These are phyloP conservation scores for Melaleuca quinquenervia DNA, from an alignment of 345 rosid genomes.

Conservation along the genomic window DNA sequence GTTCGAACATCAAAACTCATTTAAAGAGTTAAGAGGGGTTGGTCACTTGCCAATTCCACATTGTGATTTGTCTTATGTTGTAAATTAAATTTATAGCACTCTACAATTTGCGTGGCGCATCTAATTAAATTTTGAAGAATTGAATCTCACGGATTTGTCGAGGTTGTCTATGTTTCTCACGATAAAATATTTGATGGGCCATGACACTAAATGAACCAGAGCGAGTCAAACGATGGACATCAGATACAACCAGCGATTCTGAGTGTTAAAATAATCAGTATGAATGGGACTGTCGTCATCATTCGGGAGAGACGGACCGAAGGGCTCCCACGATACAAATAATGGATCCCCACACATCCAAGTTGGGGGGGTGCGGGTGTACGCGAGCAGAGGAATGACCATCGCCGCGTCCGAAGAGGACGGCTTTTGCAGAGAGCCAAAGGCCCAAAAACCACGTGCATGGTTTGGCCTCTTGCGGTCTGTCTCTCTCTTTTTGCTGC, in stretches of 20 bases:
- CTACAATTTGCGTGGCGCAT: neutral
- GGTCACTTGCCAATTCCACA: neutral
- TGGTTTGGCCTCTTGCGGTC: neutral
- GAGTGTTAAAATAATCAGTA: neutral
- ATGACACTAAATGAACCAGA: neutral
- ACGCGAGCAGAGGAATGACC: neutral
- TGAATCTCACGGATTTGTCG: neutral
- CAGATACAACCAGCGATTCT: neutral
- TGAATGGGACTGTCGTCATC: neutral
- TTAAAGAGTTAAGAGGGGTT: neutral
- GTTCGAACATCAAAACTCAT: neutral
- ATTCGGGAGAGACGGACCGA: neutral
- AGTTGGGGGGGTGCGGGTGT: neutral
- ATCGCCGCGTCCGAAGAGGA: neutral
- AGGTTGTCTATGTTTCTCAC: neutral
- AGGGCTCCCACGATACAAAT: neutral
- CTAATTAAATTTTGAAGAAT: neutral
- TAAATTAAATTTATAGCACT: neutral
- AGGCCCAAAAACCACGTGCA: neutral
- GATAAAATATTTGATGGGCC: rapidly evolving
- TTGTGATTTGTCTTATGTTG: neutral
- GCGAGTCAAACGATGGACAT: rapidly evolving
- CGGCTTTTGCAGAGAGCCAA: neutral
- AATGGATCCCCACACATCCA: neutral
- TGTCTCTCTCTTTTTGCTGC: neutral